A percentile compares a stretch with the other conserved stretches of the same genome.
These are phyloP conservation scores for Vachellia pachyceras DNA, from an alignment of 306 rosid species.

Conservation along the genomic window DNA sequence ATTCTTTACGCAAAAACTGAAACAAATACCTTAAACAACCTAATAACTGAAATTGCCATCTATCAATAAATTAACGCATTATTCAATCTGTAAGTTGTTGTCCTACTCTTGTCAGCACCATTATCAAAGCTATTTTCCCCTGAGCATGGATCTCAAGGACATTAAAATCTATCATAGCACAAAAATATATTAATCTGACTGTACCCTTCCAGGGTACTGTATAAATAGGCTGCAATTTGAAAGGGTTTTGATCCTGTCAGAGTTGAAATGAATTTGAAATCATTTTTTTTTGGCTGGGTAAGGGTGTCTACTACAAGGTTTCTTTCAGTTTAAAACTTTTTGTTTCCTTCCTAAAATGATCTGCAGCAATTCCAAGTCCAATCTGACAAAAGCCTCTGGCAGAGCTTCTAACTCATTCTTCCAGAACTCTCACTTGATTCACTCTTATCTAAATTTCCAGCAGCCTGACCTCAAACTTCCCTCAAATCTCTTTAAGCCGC, in stretches of 20 bases:
- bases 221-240: not conserved
- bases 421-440: not conserved
- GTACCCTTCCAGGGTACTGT: too few species aligned
- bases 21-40: slow-evolving; percentile 3
- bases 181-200: too few species aligned
- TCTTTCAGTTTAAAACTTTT: not conserved
- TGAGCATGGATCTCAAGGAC: not conserved
- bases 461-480: not conserved
- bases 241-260: not conserved
- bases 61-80: slow-evolving; percentile 4
- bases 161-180: not conserved
- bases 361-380: not conserved
- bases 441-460: not conserved
- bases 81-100: not conserved
- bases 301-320: too few species aligned
- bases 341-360: not conserved
- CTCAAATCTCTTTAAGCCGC: not conserved
- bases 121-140: not conserved
- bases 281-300: not conserved
- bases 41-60: slow-evolving; percentile 4
- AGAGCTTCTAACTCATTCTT: not conserved
- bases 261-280: not conserved
- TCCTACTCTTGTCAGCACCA: not conserved
- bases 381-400: not conserved
- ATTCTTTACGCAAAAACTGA: not conserved